Base-by-base conservation (phyloP, 352 stramenopile species). In the Phytophthora quininea region DNA sequence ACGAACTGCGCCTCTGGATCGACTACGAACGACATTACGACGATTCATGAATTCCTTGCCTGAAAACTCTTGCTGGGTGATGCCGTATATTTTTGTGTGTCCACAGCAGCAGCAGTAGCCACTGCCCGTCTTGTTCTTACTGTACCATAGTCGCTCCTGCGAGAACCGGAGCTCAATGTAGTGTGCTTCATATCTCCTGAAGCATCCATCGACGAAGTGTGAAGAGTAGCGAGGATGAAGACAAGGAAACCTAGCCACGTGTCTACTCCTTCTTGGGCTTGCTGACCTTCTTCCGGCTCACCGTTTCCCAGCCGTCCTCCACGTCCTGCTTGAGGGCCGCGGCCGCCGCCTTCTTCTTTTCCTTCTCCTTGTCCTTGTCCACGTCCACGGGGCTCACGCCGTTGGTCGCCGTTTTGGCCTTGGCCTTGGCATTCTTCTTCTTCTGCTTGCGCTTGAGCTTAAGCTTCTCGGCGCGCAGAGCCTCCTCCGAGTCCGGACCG, bases 361-460 rank as follows among this genome's bases (percentile, higher is more conserved):
- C 80, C 46, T 77, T 72, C 60, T 86, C 82, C 37, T 24, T 24
- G 19, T 24, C 19, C 19, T 33, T 63, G 11, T 85, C 76, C 4
- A 63, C 49, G 52, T 83, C 74, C 51, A 50, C 58, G 15, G 66
- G 37, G 35, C 71, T 78, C 14, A 47, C 58, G 15, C 47, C 27
- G n/a, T 50, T 69, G 61, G 69, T 56, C 1, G 58, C 58, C 37
- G 19, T 24, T 24, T 62, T 59, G 19, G 67, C 67, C 75, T 92
- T 92, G 47, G 73, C 77, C 71, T 89, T 93, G 67, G 88, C 86
- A 69, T 88, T 90, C 60, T 79, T 79, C 79, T 91, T 92, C 77
- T 92, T 92, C 54, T 84, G 80, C 76, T 93, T 92, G 57, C 85
- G 77, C 82, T 91, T 91, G 7, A 86, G 74, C 69, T 88, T 88